Percentiles rank a stretch among this genome's conserved stretches.
phyloP scores from a whole-genome alignment of 169 alveolate species.

The Plasmodium gonderi region DNA sequence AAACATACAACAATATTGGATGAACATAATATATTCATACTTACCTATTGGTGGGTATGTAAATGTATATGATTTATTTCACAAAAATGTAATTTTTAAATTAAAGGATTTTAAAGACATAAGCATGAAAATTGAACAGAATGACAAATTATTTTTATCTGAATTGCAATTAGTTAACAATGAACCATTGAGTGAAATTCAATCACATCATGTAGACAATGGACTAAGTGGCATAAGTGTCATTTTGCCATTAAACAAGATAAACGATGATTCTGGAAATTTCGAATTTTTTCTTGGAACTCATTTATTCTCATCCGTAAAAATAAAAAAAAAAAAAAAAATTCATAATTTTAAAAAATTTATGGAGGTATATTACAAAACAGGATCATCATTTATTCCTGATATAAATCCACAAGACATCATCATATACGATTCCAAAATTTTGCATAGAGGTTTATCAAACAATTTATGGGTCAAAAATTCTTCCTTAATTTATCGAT shows the following conservation, averaged over 20 bases:
- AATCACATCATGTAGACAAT: constrained; percentile 66
- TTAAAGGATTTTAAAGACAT: constrained; percentile 2
- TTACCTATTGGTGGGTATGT: constrained; percentile 41
- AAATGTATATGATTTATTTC: constrained; percentile 9
- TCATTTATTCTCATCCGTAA: constrained; percentile 59
- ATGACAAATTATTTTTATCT: constrained; percentile 44
- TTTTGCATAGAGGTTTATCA: constrained; percentile 63
- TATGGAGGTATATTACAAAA: constrained; percentile 34
- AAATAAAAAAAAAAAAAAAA: constrained; percentile 1
- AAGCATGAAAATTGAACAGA: constrained; percentile 7
- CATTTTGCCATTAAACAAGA: constrained; percentile 40
- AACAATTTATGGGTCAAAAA: constrained; percentile 63
- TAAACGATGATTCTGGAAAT: constrained; percentile 62
- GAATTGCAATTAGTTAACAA: constrained; percentile 60
- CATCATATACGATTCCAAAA: constrained; percentile 58
- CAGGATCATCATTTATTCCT: constrained; percentile 66
- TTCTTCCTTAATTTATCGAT: constrained; percentile 60
- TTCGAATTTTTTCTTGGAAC: constrained; percentile 68
- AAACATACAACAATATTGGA: constrained; percentile 62
- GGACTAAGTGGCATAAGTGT: constrained; percentile 43
- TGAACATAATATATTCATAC: constrained; percentile 35
- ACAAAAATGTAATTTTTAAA: constrained; percentile 13
- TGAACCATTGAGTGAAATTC: constrained; percentile 63
- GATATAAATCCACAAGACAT: constrained; percentile 45
- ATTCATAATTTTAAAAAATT: constrained; percentile 24